A percentile compares a stretch with the other conserved stretches of the same genome.
Evolutionary conservation across 208 protist genomes (phyloP).

Genomic region (Leishmania braziliensis): DNA sequence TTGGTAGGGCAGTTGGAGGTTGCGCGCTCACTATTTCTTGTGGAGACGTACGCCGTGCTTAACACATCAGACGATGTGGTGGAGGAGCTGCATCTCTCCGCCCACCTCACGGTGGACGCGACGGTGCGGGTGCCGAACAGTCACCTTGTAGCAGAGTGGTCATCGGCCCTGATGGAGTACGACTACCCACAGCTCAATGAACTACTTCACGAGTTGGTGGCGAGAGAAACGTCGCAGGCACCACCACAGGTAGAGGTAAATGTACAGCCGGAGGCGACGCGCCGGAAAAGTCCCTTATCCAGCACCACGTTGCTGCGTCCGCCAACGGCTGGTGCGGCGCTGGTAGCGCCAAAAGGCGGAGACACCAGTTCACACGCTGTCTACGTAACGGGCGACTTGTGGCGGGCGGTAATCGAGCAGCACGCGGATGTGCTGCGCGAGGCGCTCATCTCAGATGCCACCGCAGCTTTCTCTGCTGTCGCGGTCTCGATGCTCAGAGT

Average conservation of each 20-base stretch:
- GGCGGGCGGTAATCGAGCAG: slow-evolving; percentile 9
- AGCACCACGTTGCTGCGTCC: slow-evolving; percentile 2
- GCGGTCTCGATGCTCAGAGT: not conserved
- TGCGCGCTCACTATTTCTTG: slow-evolving; percentile 11
- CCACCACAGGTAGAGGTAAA: not conserved
- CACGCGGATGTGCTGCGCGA: slow-evolving; percentile 6
- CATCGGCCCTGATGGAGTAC: slow-evolving; percentile 6
- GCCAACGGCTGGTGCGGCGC: not conserved
- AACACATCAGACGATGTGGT: slow-evolving; percentile 11
- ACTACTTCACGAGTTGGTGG: slow-evolving; percentile 7
- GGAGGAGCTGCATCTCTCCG: slow-evolving; percentile 7
- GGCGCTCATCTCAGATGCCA: slow-evolving; percentile 7
- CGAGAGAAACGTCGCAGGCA: not conserved
- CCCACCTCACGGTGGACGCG: slow-evolving; percentile 10
- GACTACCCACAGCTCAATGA: slow-evolving; percentile 20
- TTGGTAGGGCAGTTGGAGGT: not conserved
- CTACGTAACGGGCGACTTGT: slow-evolving; percentile 13
- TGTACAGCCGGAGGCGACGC: not conserved
- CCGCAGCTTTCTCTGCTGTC: not conserved
- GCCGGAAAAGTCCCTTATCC: not conserved
- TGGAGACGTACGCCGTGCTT: slow-evolving; percentile 19
- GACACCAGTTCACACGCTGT: slow-evolving; percentile 14
- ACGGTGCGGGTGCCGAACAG: slow-evolving; percentile 12
- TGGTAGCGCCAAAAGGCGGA: not conserved
- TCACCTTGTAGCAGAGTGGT: not conserved